Conservation (phyloP, 345 rosid species). For the Citrus reticulata region DNA sequence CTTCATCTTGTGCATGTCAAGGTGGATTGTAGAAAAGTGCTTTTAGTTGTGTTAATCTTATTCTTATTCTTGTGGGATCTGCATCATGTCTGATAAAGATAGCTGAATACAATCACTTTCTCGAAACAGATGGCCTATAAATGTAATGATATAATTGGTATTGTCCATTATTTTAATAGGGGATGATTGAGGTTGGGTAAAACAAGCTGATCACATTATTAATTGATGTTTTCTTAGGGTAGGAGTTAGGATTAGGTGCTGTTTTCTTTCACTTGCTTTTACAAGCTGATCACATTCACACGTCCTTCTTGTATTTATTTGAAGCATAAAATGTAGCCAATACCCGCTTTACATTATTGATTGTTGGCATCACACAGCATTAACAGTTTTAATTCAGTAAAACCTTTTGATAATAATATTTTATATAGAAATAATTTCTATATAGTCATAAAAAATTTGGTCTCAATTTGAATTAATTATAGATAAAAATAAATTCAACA, state of each 20-base stretch:
- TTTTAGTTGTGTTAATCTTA: background rate
- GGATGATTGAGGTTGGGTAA: constrained; percentile 1
- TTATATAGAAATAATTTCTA: too few relatives aligned
- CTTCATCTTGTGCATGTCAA: background rate
- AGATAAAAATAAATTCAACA: too few relatives aligned
- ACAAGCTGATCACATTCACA: background rate
- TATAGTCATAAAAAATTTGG: too few relatives aligned
- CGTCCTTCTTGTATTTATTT: background rate
- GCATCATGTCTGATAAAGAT: background rate
- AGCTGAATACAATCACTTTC: background rate
- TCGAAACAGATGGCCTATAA: background rate
- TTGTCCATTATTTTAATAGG: background rate
- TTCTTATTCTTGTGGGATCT: too few relatives aligned
- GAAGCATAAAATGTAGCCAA: background rate
- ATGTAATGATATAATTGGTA: background rate
- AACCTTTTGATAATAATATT: too few relatives aligned
- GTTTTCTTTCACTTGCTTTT: background rate
- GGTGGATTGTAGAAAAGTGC: background rate
- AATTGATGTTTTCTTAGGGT: background rate
- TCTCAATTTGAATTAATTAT: too few relatives aligned
- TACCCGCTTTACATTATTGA: background rate
- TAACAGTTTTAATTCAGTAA: background rate
- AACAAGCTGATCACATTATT: background rate
- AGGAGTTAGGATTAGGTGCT: background rate
- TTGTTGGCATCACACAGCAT: background rate